A percentile compares a stretch with the other conserved stretches of the same genome.
These are phyloP conservation scores for Trichaptum fuscoviolaceum DNA, from an alignment of 768 basidiomycete genomes.

Conservation along the genomic window DNA sequence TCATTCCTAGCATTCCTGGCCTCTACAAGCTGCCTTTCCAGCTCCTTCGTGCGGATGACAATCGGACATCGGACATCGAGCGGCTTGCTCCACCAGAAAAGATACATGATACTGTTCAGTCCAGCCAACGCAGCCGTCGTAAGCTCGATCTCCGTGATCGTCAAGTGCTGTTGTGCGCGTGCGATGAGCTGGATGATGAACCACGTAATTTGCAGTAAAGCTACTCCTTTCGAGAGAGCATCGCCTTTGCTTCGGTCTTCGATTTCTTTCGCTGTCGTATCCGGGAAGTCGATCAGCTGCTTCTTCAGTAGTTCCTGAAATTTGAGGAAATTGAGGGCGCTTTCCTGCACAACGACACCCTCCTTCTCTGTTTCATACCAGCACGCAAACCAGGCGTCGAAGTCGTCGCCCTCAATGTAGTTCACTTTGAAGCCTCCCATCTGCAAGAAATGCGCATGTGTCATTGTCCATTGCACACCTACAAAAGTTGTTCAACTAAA, in stretches of 20 bases:
- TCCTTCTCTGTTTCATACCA: background rate
- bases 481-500: background rate
- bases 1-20: background rate
- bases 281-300: background rate
- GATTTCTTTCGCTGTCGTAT: background rate
- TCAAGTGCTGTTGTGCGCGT: background rate
- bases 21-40: background rate
- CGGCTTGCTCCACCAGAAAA: constrained; percentile 10
- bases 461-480: constrained; percentile 6
- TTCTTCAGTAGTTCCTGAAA: background rate
- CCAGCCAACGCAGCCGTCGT: background rate
- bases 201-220: background rate
- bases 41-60: background rate
- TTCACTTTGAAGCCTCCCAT: constrained; percentile 7
- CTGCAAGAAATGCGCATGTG: constrained; percentile 7
- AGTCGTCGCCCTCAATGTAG: background rate
- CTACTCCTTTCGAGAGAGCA: background rate
- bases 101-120: constrained; percentile 9
- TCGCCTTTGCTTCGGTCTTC: background rate
- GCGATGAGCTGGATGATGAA: background rate
- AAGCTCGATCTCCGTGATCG: background rate
- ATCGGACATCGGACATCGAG: constrained; percentile 3
- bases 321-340: background rate
- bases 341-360: background rate
- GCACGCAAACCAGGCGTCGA: background rate